Percentiles rank a stretch among this genome's conserved stretches.
phyloP scores from a whole-genome alignment of 2,329 filamentous ascomycete species.

The Lecanicillium sp. region DNA sequence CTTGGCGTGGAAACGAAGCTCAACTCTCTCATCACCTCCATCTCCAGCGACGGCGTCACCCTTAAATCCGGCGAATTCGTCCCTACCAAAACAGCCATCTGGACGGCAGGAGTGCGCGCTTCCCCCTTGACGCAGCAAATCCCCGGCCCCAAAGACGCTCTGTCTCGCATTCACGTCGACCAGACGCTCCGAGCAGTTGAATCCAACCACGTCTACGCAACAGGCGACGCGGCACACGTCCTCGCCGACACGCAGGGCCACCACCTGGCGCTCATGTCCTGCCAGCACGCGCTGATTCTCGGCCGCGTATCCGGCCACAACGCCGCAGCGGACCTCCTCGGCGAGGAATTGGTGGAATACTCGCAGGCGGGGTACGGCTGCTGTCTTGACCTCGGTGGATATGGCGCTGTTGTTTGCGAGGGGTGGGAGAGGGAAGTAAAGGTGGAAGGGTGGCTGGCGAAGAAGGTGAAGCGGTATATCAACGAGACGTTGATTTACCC shows the following conservation, averaged over 20 bases:
- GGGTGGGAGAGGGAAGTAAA: conserved; percentile 24
- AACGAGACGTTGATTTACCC: conserved; percentile 27
- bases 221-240: conserved; percentile 25
- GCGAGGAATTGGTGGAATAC: conserved; percentile 16
- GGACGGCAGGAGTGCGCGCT: conserved; percentile 28
- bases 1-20: conserved; percentile 23
- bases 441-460: conserved; percentile 19
- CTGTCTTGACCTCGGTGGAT: conserved; percentile 28
- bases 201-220: conserved; percentile 18
- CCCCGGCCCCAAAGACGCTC: conserved; percentile 17
- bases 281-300: conserved; percentile 28
- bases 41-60: conserved; percentile 18
- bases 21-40: conserved; percentile 14
- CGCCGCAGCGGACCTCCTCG: conserved; percentile 25
- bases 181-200: conserved; percentile 18
- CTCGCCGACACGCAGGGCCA: conserved; percentile 17
- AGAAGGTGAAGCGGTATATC: conserved; percentile 24
- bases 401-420: conserved; percentile 18
- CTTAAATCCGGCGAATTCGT: conserved; percentile 24
- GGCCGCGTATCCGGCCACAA: conserved; percentile 27
- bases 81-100: conserved; percentile 23
- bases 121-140: conserved; percentile 24
- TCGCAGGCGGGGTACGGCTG: conserved; percentile 21
- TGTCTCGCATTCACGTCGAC: conserved; percentile 22
- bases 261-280: conserved; percentile 26